Base-by-base conservation (phyloP, 805 yeast species). In the Tetrapisispora arboricola region DNA sequence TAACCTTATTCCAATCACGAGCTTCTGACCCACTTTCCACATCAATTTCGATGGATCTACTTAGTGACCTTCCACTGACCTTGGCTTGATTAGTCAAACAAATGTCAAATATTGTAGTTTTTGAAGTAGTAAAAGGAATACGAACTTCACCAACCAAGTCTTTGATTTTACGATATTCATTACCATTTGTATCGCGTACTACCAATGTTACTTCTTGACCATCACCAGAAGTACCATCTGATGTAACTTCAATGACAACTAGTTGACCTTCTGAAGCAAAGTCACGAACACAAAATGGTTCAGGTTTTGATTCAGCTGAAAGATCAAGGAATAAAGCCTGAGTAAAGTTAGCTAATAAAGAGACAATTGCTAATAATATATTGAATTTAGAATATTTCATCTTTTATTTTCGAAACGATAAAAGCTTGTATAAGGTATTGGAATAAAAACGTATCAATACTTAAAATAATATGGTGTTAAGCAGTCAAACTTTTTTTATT, bases 11-110 rank as follows among this genome's bases (percentile, higher is more conserved):
- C 96, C 97, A 92, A 67, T 92, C 97, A 64, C 97, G 81, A 32
- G 97, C 98, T 54, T 87, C 84, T 39, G 96, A 84, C 33, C 98
- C 98, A 47, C 87, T 79, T 63, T 92, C 97, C 44, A 92, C 80
- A 49, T 88, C 96, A 55, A 92, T 69, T 57, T 87, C 96, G 52
- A 92, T 68, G 40, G 80, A 80, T 63, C 97, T 80, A 45, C 66
- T 61, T 50, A 73, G 54, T 24, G 68, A 59, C 35, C 69, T 66
- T 21, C 72, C 72, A 41, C 64, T 61, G 20, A 50, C 47, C 25
- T 58, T 51, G n/a, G 61, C 43, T 38, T 68, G 60, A 63, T 92
- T 90, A 45, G 80, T 82, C 65, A 92, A 83, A 64, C 98, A 92
- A 41, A 92, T 76, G 64, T 92, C 98, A 60, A 92, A 78, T 2